Base-by-base conservation (phyloP, 176 grass and related monocot genomes). In the Ampelocalamus luodianensis region DNA sequence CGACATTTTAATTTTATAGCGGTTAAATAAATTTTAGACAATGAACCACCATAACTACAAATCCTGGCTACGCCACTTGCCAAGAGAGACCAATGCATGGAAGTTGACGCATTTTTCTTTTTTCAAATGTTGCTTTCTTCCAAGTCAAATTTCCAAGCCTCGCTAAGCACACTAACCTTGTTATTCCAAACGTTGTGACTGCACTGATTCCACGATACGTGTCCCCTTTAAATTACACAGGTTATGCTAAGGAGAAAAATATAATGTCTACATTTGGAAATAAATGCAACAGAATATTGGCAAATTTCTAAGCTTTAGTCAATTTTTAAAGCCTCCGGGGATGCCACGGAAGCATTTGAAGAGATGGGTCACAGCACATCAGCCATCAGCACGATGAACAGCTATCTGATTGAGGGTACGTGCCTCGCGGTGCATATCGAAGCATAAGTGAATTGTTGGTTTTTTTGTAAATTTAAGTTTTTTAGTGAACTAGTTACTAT, bases 301-400 rank as follows among this genome's bases (percentile, higher is more conserved):
- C 32, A 34, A 34, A 34, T 34, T 29, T 29, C 29, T 29, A 29
- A 29, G 18, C 14, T 67, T 78, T 42, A 10, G 36, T 85, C 17
- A 71, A 68, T 73, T 54, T 37, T 38, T 88, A 64, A 91, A 96
- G 93, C 84, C 55, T 89, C 83, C 39, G 86, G 89, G 72, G 93
- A 96, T 79, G 93, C 93, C 36, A 96, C 88, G 0, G 83, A 89
- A 48, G 81, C 76, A 77, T 96, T 96, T 85, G 91, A 96, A 86
- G 91, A 96, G 76, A 89, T 93, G 43, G 32, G 93, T 34, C 32
- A 34, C 32, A 89, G 10, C 93, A 96, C 93, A 34, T 34, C 32
- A 34, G 32, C 32, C 68, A 50, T 87, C 46, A 87, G 86, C 72
- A 93, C 93, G 90, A 91, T 96, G 93, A 84, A 82, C 83, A 85